These are phyloP conservation scores for Cercospora brassicicola DNA, from an alignment of 2,329 filamentous ascomycete species.

Conservation along the genomic window DNA sequence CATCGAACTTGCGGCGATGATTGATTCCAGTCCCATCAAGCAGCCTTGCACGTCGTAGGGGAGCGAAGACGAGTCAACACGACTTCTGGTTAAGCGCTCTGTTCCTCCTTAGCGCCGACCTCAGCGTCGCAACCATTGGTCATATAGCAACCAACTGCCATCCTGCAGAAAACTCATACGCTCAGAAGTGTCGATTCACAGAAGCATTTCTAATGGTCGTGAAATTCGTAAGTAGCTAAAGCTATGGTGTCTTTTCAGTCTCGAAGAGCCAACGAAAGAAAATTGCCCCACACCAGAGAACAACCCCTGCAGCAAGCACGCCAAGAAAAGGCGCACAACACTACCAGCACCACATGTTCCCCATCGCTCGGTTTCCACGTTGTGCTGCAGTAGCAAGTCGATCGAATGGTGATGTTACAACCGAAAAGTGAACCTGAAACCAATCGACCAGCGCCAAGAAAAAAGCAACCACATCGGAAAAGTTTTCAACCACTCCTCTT, in stretches of 20 bases:
- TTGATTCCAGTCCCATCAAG: not conserved
- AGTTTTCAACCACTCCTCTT: constrained; percentile 20
- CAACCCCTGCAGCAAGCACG: constrained; percentile 2
- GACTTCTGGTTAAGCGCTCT: not conserved
- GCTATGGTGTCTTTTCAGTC: constrained; percentile 3
- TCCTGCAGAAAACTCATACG: not conserved
- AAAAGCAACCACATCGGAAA: not conserved
- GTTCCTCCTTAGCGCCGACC: not conserved
- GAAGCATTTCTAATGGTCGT: not conserved
- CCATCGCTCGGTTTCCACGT: not conserved
- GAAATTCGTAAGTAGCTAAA: constrained; percentile 1
- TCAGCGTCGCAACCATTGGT: not conserved
- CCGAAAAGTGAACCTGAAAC: constrained; percentile 5
- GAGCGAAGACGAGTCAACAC: not conserved
- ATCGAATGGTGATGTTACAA: constrained; percentile 1
- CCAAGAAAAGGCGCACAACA: not conserved
- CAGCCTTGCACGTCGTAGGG: not conserved
- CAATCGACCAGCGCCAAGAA: not conserved
- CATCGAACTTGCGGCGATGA: not conserved
- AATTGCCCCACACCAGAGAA: not conserved
- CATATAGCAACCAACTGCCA: not conserved
- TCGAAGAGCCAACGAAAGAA: not conserved
- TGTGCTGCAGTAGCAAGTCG: not conserved
- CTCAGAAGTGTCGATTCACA: not conserved
- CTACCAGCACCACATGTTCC: too few relatives aligned